Evolutionary conservation across 495 filamentous ascomycete genomes (phyloP).

Genomic region (Podospora bellae-mahoneyi): DNA sequence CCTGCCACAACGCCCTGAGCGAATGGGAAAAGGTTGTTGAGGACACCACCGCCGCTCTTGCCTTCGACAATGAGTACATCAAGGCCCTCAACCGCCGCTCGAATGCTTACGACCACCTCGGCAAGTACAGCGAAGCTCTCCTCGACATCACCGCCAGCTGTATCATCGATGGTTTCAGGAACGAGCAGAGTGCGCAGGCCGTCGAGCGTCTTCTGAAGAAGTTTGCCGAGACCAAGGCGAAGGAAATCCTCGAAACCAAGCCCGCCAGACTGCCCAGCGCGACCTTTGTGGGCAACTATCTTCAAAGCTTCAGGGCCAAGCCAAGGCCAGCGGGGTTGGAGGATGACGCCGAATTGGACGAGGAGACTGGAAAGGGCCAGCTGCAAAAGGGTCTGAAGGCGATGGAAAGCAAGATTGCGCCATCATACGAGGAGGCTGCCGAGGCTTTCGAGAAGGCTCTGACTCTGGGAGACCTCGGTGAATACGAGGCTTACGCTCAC

Average conservation of each 20-base stretch:
- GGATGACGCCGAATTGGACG: constrained; percentile 67
- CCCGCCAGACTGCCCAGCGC: constrained; percentile 76
- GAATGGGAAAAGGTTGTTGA: constrained; percentile 96
- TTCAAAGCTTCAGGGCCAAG: constrained; percentile 90
- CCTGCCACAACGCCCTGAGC: constrained; percentile 88
- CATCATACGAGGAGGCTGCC: constrained; percentile 85
- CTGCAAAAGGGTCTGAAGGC: constrained; percentile 75
- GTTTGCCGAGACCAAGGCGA: constrained; percentile 89
- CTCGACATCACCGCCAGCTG: constrained; percentile 98
- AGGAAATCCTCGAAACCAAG: constrained; percentile 74
- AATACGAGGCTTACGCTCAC: constrained; percentile 84
- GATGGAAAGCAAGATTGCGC: constrained; percentile 78
- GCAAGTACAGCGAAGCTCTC: constrained; percentile 87
- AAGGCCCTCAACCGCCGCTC: constrained; percentile 96
- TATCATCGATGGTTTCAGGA: constrained; percentile 95
- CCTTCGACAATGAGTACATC: constrained; percentile 89
- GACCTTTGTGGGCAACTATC: constrained; percentile 96
- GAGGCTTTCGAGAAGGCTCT: constrained; percentile 83
- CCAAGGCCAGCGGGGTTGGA: constrained; percentile 78
- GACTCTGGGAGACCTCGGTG: constrained; percentile 69
- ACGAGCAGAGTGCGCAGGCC: constrained; percentile 78
- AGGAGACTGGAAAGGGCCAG: constrained; percentile 78
- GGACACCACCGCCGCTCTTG: constrained; percentile 91
- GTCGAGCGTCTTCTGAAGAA: constrained; percentile 95
- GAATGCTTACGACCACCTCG: constrained; percentile 90